Conservation (phyloP, 768 basidiomycete species). For the Auricularia sp. region DNA sequence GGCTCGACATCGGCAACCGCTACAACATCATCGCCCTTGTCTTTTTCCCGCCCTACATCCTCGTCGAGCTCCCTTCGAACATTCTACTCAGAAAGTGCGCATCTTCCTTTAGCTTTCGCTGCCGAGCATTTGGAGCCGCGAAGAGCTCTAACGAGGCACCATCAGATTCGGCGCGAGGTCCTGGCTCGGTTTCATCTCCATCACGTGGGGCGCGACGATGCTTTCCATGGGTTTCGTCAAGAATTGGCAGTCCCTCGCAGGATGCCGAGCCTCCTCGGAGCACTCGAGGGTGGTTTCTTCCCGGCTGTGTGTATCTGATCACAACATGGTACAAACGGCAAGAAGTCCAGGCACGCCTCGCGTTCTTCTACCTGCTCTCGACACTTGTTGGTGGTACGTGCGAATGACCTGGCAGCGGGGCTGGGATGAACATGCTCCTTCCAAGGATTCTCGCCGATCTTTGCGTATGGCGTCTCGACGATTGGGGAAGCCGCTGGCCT, state of each 20-base stretch:
- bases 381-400: constrained; percentile 4
- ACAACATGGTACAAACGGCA: constrained; percentile 20
- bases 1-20: background rate
- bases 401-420: background rate
- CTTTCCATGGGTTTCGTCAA: constrained; percentile 20
- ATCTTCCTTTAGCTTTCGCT: background rate
- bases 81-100: background rate
- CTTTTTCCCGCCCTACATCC: background rate
- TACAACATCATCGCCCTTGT: background rate
- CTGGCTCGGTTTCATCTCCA: background rate
- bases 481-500: constrained; percentile 10
- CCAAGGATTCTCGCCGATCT: constrained; percentile 9
- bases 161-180: background rate
- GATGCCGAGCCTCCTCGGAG: constrained; percentile 19
- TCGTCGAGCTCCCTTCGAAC: background rate
- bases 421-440: background rate
- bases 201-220: constrained; percentile 19
- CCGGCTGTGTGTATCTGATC: constrained; percentile 12
- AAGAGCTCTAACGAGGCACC: too few species aligned
- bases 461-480: constrained; percentile 10
- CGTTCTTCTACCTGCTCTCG: constrained; percentile 18
- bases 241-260: constrained; percentile 19
- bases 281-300: constrained; percentile 18
- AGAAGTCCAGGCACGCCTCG: constrained; percentile 8
- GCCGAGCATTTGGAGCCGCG: too few species aligned